phyloP scores from a whole-genome alignment of 2,329 filamentous ascomycete genomes.

The Diplodia seriata region DNA sequence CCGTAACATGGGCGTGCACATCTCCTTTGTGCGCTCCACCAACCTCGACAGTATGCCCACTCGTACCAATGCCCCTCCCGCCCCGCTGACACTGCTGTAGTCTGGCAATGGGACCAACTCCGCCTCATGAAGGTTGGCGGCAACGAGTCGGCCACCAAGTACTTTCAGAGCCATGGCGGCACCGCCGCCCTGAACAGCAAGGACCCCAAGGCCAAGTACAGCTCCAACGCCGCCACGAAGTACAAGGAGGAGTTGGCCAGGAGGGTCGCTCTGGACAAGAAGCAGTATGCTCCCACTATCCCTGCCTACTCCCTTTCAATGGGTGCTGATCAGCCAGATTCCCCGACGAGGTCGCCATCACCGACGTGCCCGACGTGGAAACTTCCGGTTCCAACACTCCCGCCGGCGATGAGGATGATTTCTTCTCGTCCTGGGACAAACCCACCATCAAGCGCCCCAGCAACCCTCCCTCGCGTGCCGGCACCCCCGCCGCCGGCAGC shows the following conservation, averaged over 20 bases:
- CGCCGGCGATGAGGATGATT: slow-evolving; percentile 88
- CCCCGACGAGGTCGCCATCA: slow-evolving; percentile 84
- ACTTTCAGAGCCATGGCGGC: slow-evolving; percentile 95
- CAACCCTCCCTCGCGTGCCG: slow-evolving; percentile 87
- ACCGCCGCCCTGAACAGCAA: slow-evolving; percentile 94
- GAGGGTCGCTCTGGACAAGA: slow-evolving; percentile 80
- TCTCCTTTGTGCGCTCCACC: slow-evolving; percentile 97
- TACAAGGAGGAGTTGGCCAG: slow-evolving; percentile 97
- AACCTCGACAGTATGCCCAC: slow-evolving; percentile 88
- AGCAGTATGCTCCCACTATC: slow-evolving; percentile 67
- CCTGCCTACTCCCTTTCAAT: slow-evolving; percentile 36
- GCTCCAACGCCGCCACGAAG: slow-evolving; percentile 88
- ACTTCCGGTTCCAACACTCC: slow-evolving; percentile 74
- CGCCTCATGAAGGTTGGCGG: slow-evolving; percentile 98
- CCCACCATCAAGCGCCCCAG: slow-evolving; percentile 95
- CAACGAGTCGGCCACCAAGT: slow-evolving; percentile 97
- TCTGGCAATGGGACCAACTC: slow-evolving; percentile 98
- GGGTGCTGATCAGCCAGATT: slow-evolving; percentile 61
- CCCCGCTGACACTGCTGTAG: slow-evolving; percentile 45
- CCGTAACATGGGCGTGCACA: slow-evolving; percentile 96
- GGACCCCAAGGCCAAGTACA: slow-evolving; percentile 96
- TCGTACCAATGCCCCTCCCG: slow-evolving; percentile 5
- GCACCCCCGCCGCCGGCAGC: slow-evolving; percentile 80
- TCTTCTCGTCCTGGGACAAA: slow-evolving; percentile 99
- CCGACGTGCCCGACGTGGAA: slow-evolving; percentile 68